These are phyloP conservation scores for Annona cherimola DNA, from an alignment of 164 flowering plant genomes.

Conservation along the genomic window DNA sequence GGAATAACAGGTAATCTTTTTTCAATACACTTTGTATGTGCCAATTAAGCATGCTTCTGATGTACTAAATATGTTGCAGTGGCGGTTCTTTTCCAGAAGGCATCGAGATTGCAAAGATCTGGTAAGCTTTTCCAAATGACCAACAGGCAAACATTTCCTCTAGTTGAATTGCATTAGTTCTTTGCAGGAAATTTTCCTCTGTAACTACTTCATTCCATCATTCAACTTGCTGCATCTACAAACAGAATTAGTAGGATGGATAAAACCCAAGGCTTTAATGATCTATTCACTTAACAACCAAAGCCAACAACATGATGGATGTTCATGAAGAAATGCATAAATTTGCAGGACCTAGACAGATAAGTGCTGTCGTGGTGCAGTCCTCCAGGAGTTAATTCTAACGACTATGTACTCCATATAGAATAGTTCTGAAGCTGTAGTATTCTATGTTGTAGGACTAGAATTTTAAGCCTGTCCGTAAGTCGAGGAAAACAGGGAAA, in stretches of 20 bases:
- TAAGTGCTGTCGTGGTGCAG: no score
- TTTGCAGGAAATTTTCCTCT: no score
- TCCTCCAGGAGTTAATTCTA: no score
- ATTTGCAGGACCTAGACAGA: no score
- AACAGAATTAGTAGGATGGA: not conserved
- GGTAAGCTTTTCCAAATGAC: constrained; percentile 44
- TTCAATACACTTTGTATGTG: constrained; percentile 7
- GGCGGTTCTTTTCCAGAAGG: constrained; percentile 99
- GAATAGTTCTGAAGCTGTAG: no score
- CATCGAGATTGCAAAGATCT: constrained; percentile 90
- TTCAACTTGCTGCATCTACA: not conserved
- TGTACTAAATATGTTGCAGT: constrained; percentile 53
- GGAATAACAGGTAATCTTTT: constrained; percentile 79
- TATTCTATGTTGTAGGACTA: no score
- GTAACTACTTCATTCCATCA: not conserved
- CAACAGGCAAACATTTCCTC: no score
- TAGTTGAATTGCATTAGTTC: no score
- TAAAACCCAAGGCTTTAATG: not conserved
- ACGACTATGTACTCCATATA: no score
- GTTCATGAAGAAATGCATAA: no score
- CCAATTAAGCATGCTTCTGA: constrained; percentile 24
- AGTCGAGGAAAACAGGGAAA: no score
- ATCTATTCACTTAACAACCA: not conserved
- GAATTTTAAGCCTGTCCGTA: no score
- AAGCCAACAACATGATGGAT: not conserved